Conservation (phyloP, 495 filamentous ascomycete species). For the Halenospora varia region DNA sequence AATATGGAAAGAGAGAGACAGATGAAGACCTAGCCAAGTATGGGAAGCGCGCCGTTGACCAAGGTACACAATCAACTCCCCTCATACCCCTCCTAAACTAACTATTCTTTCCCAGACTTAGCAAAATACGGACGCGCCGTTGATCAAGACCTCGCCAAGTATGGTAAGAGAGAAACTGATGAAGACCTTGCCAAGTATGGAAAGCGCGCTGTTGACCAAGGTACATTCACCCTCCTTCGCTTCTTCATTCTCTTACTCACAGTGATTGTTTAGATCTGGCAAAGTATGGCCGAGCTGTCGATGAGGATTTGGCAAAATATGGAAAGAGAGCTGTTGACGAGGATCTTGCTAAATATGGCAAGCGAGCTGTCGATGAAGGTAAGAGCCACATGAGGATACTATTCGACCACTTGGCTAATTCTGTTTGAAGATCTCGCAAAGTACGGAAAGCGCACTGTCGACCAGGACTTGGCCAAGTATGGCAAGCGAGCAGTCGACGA, state of each 20-base stretch:
- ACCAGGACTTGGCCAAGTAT: background rate
- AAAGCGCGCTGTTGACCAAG: background rate
- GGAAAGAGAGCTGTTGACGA: background rate
- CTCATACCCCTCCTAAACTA: no score
- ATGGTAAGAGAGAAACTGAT: background rate
- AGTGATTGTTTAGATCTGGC: no score
- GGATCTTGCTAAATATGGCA: slow-evolving; percentile 5
- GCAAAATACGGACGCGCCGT: background rate
- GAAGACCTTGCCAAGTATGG: background rate
- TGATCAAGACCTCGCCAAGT: background rate
- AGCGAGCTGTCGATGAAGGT: background rate
- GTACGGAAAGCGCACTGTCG: background rate
- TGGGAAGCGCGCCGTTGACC: background rate
- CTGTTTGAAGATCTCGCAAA: background rate
- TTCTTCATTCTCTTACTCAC: no score
- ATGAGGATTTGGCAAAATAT: slow-evolving; percentile 4
- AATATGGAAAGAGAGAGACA: background rate
- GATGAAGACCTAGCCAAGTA: background rate
- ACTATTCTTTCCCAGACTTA: no score
- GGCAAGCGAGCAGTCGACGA: background rate
- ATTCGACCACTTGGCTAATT: no score
- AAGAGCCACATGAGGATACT: no score
- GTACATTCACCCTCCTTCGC: no score
- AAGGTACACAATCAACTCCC: no score
- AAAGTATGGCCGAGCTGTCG: background rate